These are phyloP conservation scores for Herpotrichia juniperi DNA, from an alignment of 2,329 filamentous ascomycete genomes.

Conservation along the genomic window DNA sequence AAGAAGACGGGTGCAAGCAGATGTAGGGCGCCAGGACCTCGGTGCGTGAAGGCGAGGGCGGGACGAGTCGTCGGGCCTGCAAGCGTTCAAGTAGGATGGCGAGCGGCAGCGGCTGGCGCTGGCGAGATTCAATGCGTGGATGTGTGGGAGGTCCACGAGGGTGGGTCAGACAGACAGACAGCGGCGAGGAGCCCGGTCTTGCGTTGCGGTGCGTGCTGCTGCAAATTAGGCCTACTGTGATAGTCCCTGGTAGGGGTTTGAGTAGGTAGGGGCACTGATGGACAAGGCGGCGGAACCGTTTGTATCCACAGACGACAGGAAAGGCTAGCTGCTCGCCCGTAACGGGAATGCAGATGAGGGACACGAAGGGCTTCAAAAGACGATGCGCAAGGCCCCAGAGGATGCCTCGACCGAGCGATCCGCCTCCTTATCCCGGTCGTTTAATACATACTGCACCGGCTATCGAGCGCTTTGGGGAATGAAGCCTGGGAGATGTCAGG, in stretches of 20 bases:
- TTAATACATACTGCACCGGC: slow-evolving; percentile 46
- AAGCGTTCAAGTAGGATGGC: slow-evolving; percentile 44
- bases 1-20: slow-evolving; percentile 33
- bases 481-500: slow-evolving; percentile 23
- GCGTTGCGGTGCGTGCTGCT: slow-evolving; percentile 25
- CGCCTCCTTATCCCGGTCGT: slow-evolving; percentile 40
- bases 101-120: slow-evolving; percentile 19
- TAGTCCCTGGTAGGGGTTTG: slow-evolving; percentile 15
- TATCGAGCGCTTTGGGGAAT: slow-evolving; percentile 47
- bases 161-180: slow-evolving; percentile 49
- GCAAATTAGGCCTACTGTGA: slow-evolving; percentile 29
- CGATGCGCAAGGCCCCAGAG: slow-evolving; percentile 39
- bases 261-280: slow-evolving; percentile 25
- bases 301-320: slow-evolving; percentile 34
- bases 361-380: slow-evolving; percentile 33
- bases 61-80: slow-evolving; percentile 28
- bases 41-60: slow-evolving; percentile 34
- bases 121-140: slow-evolving; percentile 1
- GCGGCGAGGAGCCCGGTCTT: slow-evolving; percentile 35
- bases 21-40: slow-evolving; percentile 38
- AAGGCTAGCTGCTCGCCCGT: slow-evolving; percentile 41
- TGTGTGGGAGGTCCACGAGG: slow-evolving; percentile 15
- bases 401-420: slow-evolving; percentile 45
- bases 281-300: slow-evolving; percentile 46
- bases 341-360: slow-evolving; percentile 50